Base-by-base conservation (phyloP, 2,329 filamentous ascomycete species). In the Amauroascus niger region DNA sequence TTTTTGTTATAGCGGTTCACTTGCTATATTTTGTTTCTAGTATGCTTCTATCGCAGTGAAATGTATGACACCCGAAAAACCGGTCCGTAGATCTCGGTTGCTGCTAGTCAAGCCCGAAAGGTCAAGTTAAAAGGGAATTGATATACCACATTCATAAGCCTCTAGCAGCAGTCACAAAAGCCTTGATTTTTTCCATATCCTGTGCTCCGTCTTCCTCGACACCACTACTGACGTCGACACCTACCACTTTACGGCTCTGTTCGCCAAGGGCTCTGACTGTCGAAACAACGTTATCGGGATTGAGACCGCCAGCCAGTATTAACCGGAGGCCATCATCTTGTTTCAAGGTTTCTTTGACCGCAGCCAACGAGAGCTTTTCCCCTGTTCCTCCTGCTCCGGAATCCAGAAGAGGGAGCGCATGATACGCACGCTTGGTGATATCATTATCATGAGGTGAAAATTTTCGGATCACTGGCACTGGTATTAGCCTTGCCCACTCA, bases 211-310 rank as follows among this genome's bases (percentile, higher is more conserved):
- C 79, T 33, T 82, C 83, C 71, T 97, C 93, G 1, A 98, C 89
- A 0, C 94, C 94, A 64, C 88, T 95, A 69, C 89, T 95, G 18
- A 95, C 88, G 73, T 98, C 93, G 2, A 98, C 86, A 1, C 85
- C 90, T 32, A 89, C 74, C 11, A 96, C 80, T 56, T 83, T 80
- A 8, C 75, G 75, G 24, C 75, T 74, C 8, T 80, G 67, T 6
- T 78, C 74, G 0, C 82, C 84, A 14, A 91, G 72, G 13, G 78
- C 76, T 20, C 75, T 72, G 16, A 98, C 73, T 6, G 80, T 78
- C 4, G 80, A 74, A 1, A 74, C 74, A 4, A 98, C 86, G 64
- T 96, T 98, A 2, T 84, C 81, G 1, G 88, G 82, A 56, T 82
- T 82, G 53, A 98, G 67, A 0, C 93, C 94, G 11, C 93, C 93